phyloP scores from a whole-genome alignment of 2,329 filamentous ascomycete genomes.

The Akanthomyces uredinophilus region DNA sequence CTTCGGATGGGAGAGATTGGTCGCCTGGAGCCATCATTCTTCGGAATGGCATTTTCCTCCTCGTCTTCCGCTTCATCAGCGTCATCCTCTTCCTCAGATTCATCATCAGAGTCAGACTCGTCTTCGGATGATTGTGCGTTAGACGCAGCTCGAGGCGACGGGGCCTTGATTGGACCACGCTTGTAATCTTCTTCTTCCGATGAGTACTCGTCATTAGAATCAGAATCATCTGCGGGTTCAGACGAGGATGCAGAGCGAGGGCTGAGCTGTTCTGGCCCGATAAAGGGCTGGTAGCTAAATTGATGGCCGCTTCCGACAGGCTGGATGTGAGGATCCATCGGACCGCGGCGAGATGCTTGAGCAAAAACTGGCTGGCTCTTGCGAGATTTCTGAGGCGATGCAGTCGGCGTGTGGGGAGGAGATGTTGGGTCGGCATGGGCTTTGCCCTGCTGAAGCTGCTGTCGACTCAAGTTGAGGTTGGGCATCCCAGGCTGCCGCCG shows the following conservation, averaged over 20 bases:
- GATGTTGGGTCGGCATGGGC: constrained; percentile 36
- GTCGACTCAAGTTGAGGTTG: constrained; percentile 33
- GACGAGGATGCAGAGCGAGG: constrained; percentile 27
- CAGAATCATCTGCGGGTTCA: constrained; percentile 22
- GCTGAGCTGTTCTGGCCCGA: constrained; percentile 32
- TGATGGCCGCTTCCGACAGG: constrained; percentile 38
- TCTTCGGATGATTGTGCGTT: constrained; percentile 6
- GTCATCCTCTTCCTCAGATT: background rate
- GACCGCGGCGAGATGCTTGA: constrained; percentile 24
- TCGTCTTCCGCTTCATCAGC: background rate
- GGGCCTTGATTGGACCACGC: background rate
- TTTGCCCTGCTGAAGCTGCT: constrained; percentile 20
- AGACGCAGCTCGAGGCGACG: background rate
- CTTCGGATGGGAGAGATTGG: background rate
- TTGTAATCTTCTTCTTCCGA: background rate
- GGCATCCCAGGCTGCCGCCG: constrained; percentile 38
- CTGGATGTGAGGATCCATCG: constrained; percentile 36
- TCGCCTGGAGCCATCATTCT: background rate
- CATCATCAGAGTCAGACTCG: constrained; percentile 1
- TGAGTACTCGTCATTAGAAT: constrained; percentile 14
- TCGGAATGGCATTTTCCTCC: background rate
- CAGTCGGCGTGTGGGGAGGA: constrained; percentile 43
- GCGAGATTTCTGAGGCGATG: constrained; percentile 31
- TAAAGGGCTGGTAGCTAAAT: constrained; percentile 35
- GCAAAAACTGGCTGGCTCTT: constrained; percentile 31